Base-by-base conservation (phyloP, 2,329 filamentous ascomycete genomes). In the Fusarium drepaniforme region DNA sequence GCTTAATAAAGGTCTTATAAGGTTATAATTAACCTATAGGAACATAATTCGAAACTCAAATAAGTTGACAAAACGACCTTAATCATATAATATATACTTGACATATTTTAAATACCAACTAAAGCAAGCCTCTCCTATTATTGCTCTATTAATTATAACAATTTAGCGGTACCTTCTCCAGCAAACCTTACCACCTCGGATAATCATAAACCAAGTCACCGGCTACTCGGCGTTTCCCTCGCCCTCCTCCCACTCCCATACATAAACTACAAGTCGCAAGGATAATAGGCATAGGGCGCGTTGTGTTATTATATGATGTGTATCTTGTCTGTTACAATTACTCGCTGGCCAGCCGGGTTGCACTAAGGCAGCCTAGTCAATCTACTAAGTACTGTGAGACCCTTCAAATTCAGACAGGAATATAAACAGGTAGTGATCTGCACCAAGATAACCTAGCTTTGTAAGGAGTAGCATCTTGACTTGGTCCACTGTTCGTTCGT, bases 401-500 rank as follows among this genome's bases (percentile, higher is more conserved):
- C 28, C 28, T 30, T 30, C 28, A 30, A 30, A 30, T 30, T 30
- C 28, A 30, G 3, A 3, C 2, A 30, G 6, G 23, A 46, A n/a
- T 18, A 59, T 18, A 59, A 51, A 15, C 15, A 61, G 18, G 46
- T 63, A 18, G 5, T 11, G 64, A 59, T n/a, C 57, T 59, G 37
- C 62, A 25, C 63, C 21, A 25, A 21, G 30, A 66, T 9, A 16
- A 33, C 37, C 57, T 3, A 44, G 7, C 23, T 30, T 4, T 28
- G 12, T 5, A 46, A 3, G 42, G 13, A 23, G 49, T 56, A 33
- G 7, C 49, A 30, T 37, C 16, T 40, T 37, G 28, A 6, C 18
- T 16, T 16, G 38, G 21, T 37, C 62, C 67, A 67, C 71, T 49
- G 38, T 21, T 38, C 56, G 53, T 62, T 68, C 59, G 42, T 35